Base-by-base conservation (phyloP, 768 basidiomycete genomes). In the Dacryopinax primogenitus region DNA sequence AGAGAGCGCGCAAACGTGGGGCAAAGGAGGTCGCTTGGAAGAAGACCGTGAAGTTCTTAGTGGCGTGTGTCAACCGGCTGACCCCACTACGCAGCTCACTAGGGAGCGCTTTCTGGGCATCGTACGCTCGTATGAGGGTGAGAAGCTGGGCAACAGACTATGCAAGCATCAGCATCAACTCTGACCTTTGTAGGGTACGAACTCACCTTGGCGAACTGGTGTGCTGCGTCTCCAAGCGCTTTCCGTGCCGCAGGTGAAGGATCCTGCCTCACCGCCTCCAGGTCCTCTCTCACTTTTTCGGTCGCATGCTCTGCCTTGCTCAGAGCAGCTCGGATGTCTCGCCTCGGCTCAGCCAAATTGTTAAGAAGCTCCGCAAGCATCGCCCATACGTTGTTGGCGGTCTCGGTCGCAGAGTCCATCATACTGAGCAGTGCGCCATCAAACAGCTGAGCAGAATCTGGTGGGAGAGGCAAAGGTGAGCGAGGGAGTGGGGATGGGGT, bases 31-130 rank as follows among this genome's bases (percentile, higher is more conserved):
- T 91, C 58, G 92, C 86, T 71, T 91, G 89, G 18, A 94, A 77
- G 61, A 95, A 78, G 68, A 91, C 89, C 62, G 89, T 86, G 70
- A 92, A 88, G 73, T 90, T 90, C 74, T 94, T 86, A 12, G 92
- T 91, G 13, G 86, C 82, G 70, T 89, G 87, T 23, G 87, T 89
- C 65, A 96, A 80, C 68, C 83, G 82, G 39, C 86, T 82, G 78
- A 92, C 85, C 71, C 85, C 84, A 64, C 78, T 81, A 66, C 88
- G 83, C 44, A 94, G 78, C 34, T 79, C 74, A 2, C 83, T 75
- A 16, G 84, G 81, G 62, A 85, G 82, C n/a, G 82, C 78, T 66
- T 82, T 78, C 18, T 77, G 76, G 26, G 78, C 78, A 62, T 84
- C 83, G 67, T 84, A 78, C 13, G 62, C 21, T 72, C 79, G 76